A percentile compares a stretch with the other conserved stretches of the same genome.
phyloP scores from a whole-genome alignment of 1,284 basidiomycete genomes.

The Heterobasidion annosum region DNA sequence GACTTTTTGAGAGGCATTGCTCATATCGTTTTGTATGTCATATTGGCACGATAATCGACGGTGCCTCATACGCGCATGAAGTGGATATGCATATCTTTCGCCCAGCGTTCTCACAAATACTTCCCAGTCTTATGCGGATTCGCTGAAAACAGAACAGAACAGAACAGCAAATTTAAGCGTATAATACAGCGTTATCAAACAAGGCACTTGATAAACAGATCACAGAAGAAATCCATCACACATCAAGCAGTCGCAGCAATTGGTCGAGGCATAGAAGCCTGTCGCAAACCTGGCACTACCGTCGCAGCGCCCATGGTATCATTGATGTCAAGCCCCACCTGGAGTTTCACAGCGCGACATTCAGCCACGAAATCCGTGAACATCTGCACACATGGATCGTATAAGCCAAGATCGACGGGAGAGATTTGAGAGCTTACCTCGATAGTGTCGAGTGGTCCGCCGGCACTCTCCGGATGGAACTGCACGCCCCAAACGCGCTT shows the following conservation, averaged over 20 bases:
- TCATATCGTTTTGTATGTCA: too few species aligned
- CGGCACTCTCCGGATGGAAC: slow-evolving; percentile 93
- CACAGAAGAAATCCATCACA: too few species aligned
- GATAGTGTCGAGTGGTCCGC: slow-evolving; percentile 89
- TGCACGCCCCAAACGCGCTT: slow-evolving; percentile 93
- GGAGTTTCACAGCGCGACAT: slow-evolving; percentile 52
- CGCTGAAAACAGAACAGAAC: too few species aligned
- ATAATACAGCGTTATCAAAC: too few species aligned
- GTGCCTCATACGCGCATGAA: too few species aligned
- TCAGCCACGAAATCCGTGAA: slow-evolving; percentile 85
- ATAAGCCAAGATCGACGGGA: neutral
- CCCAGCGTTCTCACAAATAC: too few species aligned
- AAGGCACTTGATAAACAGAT: too few species aligned
- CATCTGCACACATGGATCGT: slow-evolving; percentile 47
- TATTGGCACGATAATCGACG: too few species aligned
- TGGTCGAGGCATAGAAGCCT: slow-evolving; percentile 11
- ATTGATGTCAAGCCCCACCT: slow-evolving; percentile 13
- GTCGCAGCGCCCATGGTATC: slow-evolving; percentile 18
- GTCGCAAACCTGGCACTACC: slow-evolving; percentile 11
- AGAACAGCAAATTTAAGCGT: too few species aligned
- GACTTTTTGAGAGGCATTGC: slow-evolving; percentile 8
- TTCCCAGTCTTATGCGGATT: too few species aligned
- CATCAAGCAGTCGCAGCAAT: slow-evolving; percentile 20
- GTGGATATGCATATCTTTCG: too few species aligned
- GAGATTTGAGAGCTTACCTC: slow-evolving; percentile 42